Conservation (phyloP, 2,329 filamentous ascomycete species). For the Penicillium thymicola region DNA sequence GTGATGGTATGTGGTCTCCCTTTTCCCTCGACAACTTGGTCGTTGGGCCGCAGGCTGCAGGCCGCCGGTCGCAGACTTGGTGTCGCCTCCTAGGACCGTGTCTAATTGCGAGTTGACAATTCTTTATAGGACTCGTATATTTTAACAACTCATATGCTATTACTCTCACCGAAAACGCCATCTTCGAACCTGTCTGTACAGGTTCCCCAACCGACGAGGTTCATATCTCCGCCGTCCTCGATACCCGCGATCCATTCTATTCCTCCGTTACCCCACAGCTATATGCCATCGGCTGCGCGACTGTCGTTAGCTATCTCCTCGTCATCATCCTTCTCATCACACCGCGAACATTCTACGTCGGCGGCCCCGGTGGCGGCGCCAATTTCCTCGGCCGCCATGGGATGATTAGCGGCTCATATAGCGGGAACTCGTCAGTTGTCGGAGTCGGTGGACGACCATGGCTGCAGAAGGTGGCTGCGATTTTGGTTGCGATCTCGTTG, state of each 20-base stretch:
- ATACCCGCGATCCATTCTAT: conserved; percentile 84
- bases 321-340: conserved; percentile 93
- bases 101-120: conserved; percentile 4
- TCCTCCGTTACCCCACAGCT: conserved; percentile 88
- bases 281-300: conserved; percentile 88
- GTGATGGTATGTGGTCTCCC: conserved; percentile 46
- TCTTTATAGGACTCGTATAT: conserved; percentile 37
- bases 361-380: conserved; percentile 62
- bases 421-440: conserved; percentile 63
- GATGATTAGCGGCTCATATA: conserved; percentile 76
- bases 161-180: conserved; percentile 47
- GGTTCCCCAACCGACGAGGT: conserved; percentile 31
- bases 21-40: background rate
- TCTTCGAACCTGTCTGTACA: conserved; percentile 51
- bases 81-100: background rate
- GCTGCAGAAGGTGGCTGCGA: conserved; percentile 73
- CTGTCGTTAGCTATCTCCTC: conserved; percentile 85
- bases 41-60: background rate
- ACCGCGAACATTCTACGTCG: conserved; percentile 87
- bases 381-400: conserved; percentile 77
- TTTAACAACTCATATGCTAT: conserved; percentile 43
- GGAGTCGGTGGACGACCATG: conserved; percentile 89
- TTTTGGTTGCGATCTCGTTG: conserved; percentile 71
- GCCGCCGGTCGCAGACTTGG: background rate
- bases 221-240: conserved; percentile 53